A percentile compares a stretch with the other conserved stretches of the same genome.
These are phyloP conservation scores for Yueomyces sinensis DNA, from an alignment of 805 yeast genomes.

Conservation along the genomic window DNA sequence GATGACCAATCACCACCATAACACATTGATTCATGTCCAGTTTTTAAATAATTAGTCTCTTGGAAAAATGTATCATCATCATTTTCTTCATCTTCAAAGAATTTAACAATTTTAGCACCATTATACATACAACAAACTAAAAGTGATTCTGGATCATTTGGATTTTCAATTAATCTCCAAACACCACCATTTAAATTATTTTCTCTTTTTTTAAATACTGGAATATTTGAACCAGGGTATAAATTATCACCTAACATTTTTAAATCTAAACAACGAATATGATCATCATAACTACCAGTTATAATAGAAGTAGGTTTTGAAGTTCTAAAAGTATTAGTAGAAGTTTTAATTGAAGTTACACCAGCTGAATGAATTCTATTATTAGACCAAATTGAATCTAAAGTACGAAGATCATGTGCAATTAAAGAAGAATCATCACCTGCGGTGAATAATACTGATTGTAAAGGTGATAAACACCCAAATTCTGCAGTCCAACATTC, in stretches of 20 bases:
- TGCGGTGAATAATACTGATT: slow-evolving; percentile 61
- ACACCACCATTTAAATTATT: slow-evolving; percentile 81
- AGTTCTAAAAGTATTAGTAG: slow-evolving; percentile 13
- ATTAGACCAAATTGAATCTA: slow-evolving; percentile 21
- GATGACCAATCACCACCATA: slow-evolving; percentile 87
- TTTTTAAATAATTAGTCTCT: slow-evolving; percentile 29
- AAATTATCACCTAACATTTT: slow-evolving; percentile 34
- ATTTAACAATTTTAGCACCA: slow-evolving; percentile 62
- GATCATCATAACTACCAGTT: slow-evolving; percentile 92
- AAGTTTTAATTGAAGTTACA: slow-evolving; percentile 62
- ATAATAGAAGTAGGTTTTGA: slow-evolving; percentile 18
- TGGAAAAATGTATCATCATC: slow-evolving; percentile 21
- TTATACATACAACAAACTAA: slow-evolving; percentile 90
- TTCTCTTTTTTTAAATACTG: slow-evolving; percentile 29
- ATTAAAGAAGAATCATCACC: slow-evolving; percentile 77
- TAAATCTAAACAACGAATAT: slow-evolving; percentile 54
- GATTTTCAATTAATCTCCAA: slow-evolving; percentile 73
- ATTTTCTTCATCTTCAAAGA: slow-evolving; percentile 16
- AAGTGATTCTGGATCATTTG: slow-evolving; percentile 32
- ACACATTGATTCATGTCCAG: slow-evolving; percentile 82
- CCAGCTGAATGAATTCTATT: slow-evolving; percentile 78
- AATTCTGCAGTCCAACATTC: slow-evolving; percentile 87
- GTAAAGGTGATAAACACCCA: slow-evolving; percentile 40
- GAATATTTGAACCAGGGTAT: slow-evolving; percentile 38
- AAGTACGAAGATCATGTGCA: slow-evolving; percentile 53